phyloP scores from a whole-genome alignment of 139 green algal genomes.

The Penium margaritaceum region DNA sequence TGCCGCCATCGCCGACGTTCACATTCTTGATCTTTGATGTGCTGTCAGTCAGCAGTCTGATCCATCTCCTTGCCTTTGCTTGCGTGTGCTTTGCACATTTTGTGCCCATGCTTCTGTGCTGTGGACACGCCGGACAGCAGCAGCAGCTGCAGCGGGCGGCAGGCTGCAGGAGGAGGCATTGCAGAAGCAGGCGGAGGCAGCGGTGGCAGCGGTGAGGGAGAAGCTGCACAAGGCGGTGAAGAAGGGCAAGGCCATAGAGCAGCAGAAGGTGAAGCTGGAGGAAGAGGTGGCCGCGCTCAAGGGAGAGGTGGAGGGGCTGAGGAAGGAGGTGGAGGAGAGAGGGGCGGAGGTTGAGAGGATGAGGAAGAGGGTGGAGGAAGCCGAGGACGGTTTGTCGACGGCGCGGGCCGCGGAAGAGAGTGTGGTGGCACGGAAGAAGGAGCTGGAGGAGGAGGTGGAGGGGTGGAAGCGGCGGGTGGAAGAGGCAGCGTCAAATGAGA shows the following conservation, averaged over 20 bases:
- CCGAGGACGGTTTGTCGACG: not conserved
- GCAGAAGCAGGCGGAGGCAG: slow-evolving; percentile 12
- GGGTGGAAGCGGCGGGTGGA: not conserved
- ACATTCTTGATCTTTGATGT: too few relatives aligned
- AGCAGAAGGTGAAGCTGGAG: slow-evolving; percentile 34
- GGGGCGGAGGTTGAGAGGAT: not conserved
- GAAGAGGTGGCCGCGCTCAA: slow-evolving; percentile 15
- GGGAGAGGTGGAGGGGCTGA: slow-evolving; percentile 9
- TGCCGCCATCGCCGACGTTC: too few relatives aligned
- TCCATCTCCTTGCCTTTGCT: too few relatives aligned
- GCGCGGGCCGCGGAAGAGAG: not conserved
- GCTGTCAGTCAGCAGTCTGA: too few relatives aligned
- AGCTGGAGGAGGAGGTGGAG: not conserved
- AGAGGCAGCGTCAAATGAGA: not conserved
- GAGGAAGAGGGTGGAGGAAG: not conserved
- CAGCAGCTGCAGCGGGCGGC: too few relatives aligned
- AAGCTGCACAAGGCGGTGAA: slow-evolving; percentile 37
- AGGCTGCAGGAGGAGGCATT: too few relatives aligned
- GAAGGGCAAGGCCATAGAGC: slow-evolving; percentile 38
- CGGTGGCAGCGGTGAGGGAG: slow-evolving; percentile 25
- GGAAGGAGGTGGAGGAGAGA: not conserved
- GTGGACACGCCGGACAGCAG: too few relatives aligned
- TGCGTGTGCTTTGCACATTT: too few relatives aligned
- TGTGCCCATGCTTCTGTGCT: too few relatives aligned
- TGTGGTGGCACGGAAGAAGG: not conserved